phyloP scores from a whole-genome alignment of 2,329 filamentous ascomycete genomes.

The Didymella arachidicola region DNA sequence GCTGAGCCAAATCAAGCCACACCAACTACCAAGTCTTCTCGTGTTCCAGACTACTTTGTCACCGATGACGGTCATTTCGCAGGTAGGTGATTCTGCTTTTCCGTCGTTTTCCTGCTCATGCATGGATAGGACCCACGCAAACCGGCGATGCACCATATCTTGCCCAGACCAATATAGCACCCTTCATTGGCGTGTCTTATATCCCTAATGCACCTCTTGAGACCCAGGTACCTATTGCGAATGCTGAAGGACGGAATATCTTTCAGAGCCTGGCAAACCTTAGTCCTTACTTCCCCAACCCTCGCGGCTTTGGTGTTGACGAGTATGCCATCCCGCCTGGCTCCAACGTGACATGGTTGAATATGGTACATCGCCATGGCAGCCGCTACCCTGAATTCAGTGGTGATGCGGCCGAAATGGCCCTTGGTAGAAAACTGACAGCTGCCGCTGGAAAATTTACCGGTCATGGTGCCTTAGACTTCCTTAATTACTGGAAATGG shows the following conservation, averaged over 20 bases:
- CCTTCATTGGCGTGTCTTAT: constrained; percentile 67
- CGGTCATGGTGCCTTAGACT: constrained; percentile 67
- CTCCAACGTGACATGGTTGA: constrained; percentile 72
- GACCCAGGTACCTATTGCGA: constrained; percentile 71
- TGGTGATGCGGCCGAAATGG: constrained; percentile 61
- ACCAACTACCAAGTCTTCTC: constrained; percentile 30
- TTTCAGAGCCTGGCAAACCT: constrained; percentile 75
- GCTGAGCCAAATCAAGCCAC: constrained; percentile 30
- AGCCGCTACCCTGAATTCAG: constrained; percentile 72
- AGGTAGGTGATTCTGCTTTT: constrained; percentile 19
- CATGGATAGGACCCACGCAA: constrained; percentile 66
- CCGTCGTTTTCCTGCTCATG: constrained; percentile 10
- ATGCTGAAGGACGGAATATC: constrained; percentile 67
- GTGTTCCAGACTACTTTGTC: constrained; percentile 45
- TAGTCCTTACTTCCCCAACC: constrained; percentile 73
- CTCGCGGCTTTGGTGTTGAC: constrained; percentile 73
- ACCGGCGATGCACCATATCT: constrained; percentile 75
- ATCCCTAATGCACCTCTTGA: constrained; percentile 75
- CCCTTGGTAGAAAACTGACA: constrained; percentile 64
- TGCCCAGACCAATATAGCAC: constrained; percentile 73
- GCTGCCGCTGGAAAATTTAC: constrained; percentile 63
- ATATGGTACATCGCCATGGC: constrained; percentile 78
- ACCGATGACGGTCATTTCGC: constrained; percentile 43
- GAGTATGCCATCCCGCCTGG: constrained; percentile 73
- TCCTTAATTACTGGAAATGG: constrained; percentile 74